Percentiles rank a stretch among this genome's conserved stretches.
Conservation (phyloP, 1,139 yeast species). For the Debaryomyces singareniensis region DNA sequence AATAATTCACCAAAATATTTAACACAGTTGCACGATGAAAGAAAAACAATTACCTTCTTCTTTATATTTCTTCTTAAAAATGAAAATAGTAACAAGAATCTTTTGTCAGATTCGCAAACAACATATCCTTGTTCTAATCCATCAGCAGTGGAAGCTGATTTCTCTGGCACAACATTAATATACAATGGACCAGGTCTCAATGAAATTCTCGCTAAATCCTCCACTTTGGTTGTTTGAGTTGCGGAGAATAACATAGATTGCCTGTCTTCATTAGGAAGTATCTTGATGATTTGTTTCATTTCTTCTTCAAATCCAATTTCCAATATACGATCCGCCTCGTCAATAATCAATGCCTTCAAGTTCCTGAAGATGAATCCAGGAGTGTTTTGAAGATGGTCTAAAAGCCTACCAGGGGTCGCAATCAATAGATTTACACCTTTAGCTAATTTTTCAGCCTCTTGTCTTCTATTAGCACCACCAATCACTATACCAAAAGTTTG, state of each 20-base stretch:
- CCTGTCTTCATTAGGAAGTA: constrained; percentile 88
- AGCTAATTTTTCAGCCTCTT: constrained; percentile 87
- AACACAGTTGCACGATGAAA: constrained; percentile 95
- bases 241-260: constrained; percentile 98
- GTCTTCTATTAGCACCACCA: constrained; percentile 97
- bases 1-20: constrained; percentile 91
- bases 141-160: constrained; percentile 84
- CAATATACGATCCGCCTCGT: constrained; percentile 94
- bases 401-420: constrained; percentile 95
- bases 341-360: constrained; percentile 87
- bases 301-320: constrained; percentile 98
- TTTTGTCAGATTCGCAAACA: constrained; percentile 91
- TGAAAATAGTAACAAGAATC: constrained; percentile 84
- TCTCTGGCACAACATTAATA: constrained; percentile 85
- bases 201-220: constrained; percentile 94
- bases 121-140: constrained; percentile 98
- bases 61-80: constrained; percentile 86
- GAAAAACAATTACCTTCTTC: constrained; percentile 87
- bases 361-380: constrained; percentile 91
- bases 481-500: constrained; percentile 96
- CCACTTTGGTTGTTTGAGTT: constrained; percentile 97
- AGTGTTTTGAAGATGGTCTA: constrained; percentile 95
- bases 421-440: constrained; percentile 91
- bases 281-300: constrained; percentile 93
- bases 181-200: constrained; percentile 92